A percentile compares a stretch with the other conserved stretches of the same genome.
Conservation (phyloP, 164 flowering plant species). For the Protea cynaroides region DNA sequence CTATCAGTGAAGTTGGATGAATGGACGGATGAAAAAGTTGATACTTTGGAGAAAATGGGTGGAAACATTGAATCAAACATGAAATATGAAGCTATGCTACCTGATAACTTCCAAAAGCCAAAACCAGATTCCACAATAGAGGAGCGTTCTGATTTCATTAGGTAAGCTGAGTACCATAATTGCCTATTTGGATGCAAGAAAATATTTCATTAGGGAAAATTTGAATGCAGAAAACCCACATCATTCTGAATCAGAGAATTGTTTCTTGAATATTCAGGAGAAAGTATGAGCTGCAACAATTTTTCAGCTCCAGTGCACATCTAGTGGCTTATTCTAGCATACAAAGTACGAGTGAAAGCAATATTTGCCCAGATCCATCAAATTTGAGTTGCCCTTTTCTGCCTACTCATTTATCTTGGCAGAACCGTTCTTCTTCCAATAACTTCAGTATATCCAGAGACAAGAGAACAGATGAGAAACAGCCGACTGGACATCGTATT, state of each 20-base stretch:
- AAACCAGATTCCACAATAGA: conserved; percentile 64
- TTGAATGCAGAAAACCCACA: neutral
- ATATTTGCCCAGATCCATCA: too few relatives aligned
- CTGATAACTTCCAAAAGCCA: conserved; percentile 51
- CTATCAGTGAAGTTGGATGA: conserved; percentile 87
- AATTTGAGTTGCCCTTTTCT: too few relatives aligned
- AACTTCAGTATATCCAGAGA: conserved; percentile 21
- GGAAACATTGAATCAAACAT: conserved; percentile 62
- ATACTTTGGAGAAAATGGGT: conserved; percentile 54
- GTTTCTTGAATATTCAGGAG: conserved; percentile 46
- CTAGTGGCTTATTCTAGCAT: too few relatives aligned
- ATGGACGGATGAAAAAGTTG: conserved; percentile 90
- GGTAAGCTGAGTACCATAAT: conserved; percentile 29
- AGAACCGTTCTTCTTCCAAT: conserved; percentile 14
- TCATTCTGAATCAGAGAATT: conserved; percentile 14
- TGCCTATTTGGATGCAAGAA: neutral
- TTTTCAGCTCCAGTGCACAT: conserved; percentile 27
- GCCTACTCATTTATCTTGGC: conserved; percentile 27
- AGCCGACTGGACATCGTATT: conserved; percentile 34
- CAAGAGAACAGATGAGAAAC: conserved; percentile 52
- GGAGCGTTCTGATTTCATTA: conserved; percentile 76
- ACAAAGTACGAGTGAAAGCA: too few relatives aligned
- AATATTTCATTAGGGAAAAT: too few relatives aligned
- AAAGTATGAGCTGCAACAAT: conserved; percentile 79
- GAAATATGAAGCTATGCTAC: conserved; percentile 76